phyloP scores from a whole-genome alignment of 1,139 yeast species.

The Suzukiozyma palmioleophila region DNA sequence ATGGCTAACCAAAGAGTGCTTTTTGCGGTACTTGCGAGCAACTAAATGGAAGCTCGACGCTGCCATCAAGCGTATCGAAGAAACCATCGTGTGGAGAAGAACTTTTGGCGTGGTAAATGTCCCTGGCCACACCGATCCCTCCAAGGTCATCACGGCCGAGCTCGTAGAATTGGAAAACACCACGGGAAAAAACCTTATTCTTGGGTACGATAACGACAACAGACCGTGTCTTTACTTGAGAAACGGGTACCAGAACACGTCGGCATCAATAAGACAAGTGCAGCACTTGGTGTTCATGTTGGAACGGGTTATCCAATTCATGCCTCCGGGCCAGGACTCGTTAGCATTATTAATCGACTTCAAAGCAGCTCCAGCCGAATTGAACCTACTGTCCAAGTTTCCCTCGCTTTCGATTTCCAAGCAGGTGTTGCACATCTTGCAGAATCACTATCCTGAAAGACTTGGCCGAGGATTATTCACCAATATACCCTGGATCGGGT shows the following conservation, averaged over 20 bases:
- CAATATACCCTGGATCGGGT: slow-evolving; percentile 89
- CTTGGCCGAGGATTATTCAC: slow-evolving; percentile 87
- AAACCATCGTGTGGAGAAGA: slow-evolving; percentile 85
- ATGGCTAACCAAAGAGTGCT: slow-evolving; percentile 89
- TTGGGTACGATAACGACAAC: slow-evolving; percentile 84
- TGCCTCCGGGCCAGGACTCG: slow-evolving; percentile 96
- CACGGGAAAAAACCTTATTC: slow-evolving; percentile 83
- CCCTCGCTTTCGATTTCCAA: slow-evolving; percentile 51
- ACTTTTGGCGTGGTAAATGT: slow-evolving; percentile 77
- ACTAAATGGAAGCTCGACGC: slow-evolving; percentile 79
- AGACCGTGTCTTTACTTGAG: slow-evolving; percentile 87
- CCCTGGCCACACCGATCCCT: slow-evolving; percentile 33
- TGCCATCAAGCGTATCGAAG: slow-evolving; percentile 68
- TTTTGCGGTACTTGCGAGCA: slow-evolving; percentile 82
- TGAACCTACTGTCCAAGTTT: slow-evolving; percentile 38
- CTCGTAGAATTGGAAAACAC: slow-evolving; percentile 66
- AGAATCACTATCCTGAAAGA: slow-evolving; percentile 95
- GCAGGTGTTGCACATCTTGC: slow-evolving; percentile 80
- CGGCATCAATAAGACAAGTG: slow-evolving; percentile 80
- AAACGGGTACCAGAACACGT: slow-evolving; percentile 92
- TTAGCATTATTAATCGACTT: slow-evolving; percentile 87
- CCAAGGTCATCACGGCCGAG: slow-evolving; percentile 55
- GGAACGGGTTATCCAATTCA: slow-evolving; percentile 83
- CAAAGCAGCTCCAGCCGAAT: slow-evolving; percentile 50
- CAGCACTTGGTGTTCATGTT: slow-evolving; percentile 90